phyloP scores from a whole-genome alignment of 108 stramenopile genomes.

The Pelagomonas calceolata region DNA sequence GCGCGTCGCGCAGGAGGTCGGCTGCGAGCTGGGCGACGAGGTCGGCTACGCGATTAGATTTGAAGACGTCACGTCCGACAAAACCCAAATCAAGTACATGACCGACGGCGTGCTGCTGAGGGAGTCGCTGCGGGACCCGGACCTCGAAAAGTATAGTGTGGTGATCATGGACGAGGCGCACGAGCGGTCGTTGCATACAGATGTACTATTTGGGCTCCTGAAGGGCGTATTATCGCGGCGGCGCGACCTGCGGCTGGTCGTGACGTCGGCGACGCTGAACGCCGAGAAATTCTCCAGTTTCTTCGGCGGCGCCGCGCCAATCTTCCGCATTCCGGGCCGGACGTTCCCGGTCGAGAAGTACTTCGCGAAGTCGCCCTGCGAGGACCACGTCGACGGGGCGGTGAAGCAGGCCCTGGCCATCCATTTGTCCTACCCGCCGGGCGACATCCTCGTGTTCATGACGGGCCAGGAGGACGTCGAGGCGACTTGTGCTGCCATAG shows the following conservation, averaged over 20 bases:
- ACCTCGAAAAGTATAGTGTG: constrained; percentile 80
- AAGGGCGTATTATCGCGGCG: constrained; percentile 79
- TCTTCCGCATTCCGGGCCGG: constrained; percentile 85
- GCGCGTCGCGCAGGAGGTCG: constrained; percentile 90
- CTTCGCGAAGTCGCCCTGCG: constrained; percentile 73
- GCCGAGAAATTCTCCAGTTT: constrained; percentile 85
- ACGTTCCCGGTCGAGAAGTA: constrained; percentile 92
- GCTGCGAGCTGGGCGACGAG: constrained; percentile 72
- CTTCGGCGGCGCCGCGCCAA: constrained; percentile 85
- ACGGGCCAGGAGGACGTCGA: constrained; percentile 99
- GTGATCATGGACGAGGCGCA: constrained; percentile 98
- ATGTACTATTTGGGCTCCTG: constrained; percentile 93
- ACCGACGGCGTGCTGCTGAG: constrained; percentile 93
- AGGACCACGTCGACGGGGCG: constrained; percentile 97
- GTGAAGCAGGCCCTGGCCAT: constrained; percentile 94
- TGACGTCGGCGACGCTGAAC: constrained; percentile 91
- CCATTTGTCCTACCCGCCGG: constrained; percentile 88
- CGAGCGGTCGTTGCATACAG: constrained; percentile 86
- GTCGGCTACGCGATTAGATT: constrained; percentile 98
- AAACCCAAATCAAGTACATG: constrained; percentile 85
- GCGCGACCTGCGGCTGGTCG: constrained; percentile 89
- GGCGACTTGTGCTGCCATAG: constrained; percentile 80
- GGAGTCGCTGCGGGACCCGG: constrained; percentile 84
- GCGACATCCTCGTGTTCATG: constrained; percentile 98
- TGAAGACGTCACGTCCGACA: constrained; percentile 78